phyloP scores from a whole-genome alignment of 2,329 filamentous ascomycete genomes.

The Colletotrichum euphorbiae region DNA sequence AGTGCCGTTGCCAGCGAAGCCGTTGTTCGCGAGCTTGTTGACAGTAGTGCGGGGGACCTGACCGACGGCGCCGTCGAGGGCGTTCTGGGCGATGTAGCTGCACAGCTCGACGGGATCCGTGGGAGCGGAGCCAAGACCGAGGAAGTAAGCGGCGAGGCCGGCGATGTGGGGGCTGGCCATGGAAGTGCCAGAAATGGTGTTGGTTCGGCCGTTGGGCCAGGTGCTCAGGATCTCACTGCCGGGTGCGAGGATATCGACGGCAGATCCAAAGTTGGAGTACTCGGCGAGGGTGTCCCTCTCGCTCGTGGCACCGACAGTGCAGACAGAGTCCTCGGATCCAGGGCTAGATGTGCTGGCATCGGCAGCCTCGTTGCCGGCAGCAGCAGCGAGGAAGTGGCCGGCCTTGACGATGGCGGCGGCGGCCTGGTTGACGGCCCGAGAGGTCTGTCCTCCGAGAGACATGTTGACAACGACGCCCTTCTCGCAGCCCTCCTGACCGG shows the following conservation, averaged over 20 bases:
- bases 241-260: conserved; percentile 65
- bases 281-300: conserved; percentile 53
- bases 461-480: conserved; percentile 65
- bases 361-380: conserved; percentile 63
- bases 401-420: conserved; percentile 57
- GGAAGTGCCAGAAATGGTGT: conserved; percentile 40
- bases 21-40: conserved; percentile 52
- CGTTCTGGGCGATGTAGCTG: conserved; percentile 54
- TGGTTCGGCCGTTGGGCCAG: conserved; percentile 53
- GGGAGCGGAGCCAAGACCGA: conserved; percentile 57
- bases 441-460: conserved; percentile 64
- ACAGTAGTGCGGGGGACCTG: conserved; percentile 49
- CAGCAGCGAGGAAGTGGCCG: conserved; percentile 66
- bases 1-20: conserved; percentile 36
- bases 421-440: conserved; percentile 61
- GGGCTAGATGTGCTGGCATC: conserved; percentile 60
- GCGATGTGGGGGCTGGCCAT: conserved; percentile 42
- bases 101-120: conserved; percentile 51
- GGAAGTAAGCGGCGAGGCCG: conserved; percentile 45
- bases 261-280: conserved; percentile 65
- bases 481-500: conserved; percentile 47
- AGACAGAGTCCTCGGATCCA: conserved; percentile 59
- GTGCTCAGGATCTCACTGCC: conserved; percentile 60
- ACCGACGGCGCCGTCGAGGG: conserved; percentile 53
- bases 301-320: conserved; percentile 65